Conservation (phyloP, 2,329 filamentous ascomycete species). For the Aureobasidium sp. region DNA sequence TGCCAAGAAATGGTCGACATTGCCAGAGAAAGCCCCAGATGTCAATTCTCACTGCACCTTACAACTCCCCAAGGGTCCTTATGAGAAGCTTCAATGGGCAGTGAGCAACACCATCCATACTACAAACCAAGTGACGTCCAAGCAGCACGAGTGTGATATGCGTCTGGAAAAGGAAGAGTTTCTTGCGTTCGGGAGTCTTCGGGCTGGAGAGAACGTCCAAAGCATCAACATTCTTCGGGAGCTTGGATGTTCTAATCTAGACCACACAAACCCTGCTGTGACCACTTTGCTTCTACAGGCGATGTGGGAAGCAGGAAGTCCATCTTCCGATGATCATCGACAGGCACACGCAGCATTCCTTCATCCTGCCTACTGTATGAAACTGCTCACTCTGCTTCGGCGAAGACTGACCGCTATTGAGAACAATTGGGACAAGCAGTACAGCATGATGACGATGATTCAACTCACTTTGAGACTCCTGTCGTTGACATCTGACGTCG, state of each 20-base stretch:
- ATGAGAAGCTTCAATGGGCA: constrained; percentile 24
- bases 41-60: too few relatives aligned
- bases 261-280: constrained; percentile 49
- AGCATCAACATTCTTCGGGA: constrained; percentile 44
- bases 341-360: constrained; percentile 41
- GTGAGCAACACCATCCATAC: constrained; percentile 33
- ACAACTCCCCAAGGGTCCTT: constrained; percentile 16
- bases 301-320: constrained; percentile 49
- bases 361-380: constrained; percentile 42
- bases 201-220: constrained; percentile 37
- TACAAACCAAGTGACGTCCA: constrained; percentile 47
- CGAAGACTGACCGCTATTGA: constrained; percentile 38
- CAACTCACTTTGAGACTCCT: constrained; percentile 29
- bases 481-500: constrained; percentile 12
- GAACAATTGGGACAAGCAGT: constrained; percentile 50
- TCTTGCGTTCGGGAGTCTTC: constrained; percentile 40
- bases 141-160: constrained; percentile 39
- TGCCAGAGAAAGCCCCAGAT: too few relatives aligned
- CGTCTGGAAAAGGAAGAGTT: constrained; percentile 45
- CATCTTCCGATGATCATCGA: constrained; percentile 29
- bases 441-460: constrained; percentile 51
- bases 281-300: too few relatives aligned
- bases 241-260: constrained; percentile 46
- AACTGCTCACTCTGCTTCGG: constrained; percentile 40
- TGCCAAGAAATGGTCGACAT: background rate